phyloP scores from a whole-genome alignment of 208 protist genomes.

The Acanthamoeba sp. region DNA sequence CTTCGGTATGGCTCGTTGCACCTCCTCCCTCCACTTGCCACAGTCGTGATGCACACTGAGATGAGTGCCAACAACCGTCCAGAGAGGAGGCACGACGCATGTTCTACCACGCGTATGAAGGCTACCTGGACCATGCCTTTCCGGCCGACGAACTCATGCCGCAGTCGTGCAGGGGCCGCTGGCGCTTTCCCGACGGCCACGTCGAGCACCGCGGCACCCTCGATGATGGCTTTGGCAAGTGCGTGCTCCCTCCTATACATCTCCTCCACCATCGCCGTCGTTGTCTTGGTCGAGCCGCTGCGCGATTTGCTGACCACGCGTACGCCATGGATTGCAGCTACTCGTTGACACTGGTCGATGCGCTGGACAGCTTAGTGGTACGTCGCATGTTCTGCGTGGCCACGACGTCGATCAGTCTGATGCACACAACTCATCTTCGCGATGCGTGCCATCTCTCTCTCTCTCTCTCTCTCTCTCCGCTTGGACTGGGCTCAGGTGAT shows the following conservation, averaged over 20 bases:
- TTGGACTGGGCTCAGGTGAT: slow-evolving; percentile 45
- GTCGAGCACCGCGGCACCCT: slow-evolving; percentile 16
- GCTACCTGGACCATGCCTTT: slow-evolving; percentile 93
- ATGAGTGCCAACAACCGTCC: neutral
- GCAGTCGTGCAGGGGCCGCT: slow-evolving; percentile 85
- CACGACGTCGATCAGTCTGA: too few relatives aligned
- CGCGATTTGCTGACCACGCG: neutral
- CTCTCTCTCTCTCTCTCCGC: neutral
- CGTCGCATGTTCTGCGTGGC: neutral
- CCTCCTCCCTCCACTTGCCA: neutral
- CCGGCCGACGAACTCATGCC: slow-evolving; percentile 92
- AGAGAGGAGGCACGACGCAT: slow-evolving; percentile 88
- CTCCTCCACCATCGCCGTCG: slow-evolving; percentile 89
- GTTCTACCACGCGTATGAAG: slow-evolving; percentile 92
- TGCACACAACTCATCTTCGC: too few relatives aligned
- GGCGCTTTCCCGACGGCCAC: slow-evolving; percentile 17
- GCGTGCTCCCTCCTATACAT: neutral
- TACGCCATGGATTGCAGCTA: neutral
- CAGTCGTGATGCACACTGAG: too few relatives aligned
- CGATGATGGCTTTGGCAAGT: slow-evolving; percentile 14
- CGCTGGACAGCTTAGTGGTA: slow-evolving; percentile 74
- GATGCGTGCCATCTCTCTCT: neutral
- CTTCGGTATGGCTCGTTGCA: neutral
- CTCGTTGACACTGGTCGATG: neutral
- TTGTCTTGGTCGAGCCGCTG: slow-evolving; percentile 81